Percentiles rank a stretch among this genome's conserved stretches.
Evolutionary conservation across 306 rosid genomes (phyloP).

Genomic region (Lathyrus aphaca): DNA sequence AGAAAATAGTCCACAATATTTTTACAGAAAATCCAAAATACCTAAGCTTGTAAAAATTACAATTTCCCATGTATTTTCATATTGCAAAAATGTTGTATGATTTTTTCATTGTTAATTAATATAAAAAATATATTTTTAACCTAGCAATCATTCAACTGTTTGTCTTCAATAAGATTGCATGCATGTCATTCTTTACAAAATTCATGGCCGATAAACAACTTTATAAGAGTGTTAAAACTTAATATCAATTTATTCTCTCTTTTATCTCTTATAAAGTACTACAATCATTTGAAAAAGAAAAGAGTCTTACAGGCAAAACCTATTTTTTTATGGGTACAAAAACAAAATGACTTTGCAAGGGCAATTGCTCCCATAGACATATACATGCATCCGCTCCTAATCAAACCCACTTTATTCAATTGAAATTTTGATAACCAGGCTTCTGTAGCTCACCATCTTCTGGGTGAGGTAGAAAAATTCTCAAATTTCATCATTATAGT

Average conservation of each 20-base stretch:
- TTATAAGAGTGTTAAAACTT: background rate
- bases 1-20: background rate
- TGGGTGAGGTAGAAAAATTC: constrained; percentile 2
- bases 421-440: background rate
- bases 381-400: background rate
- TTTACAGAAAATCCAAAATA: background rate
- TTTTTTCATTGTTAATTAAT: background rate
- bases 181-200: background rate
- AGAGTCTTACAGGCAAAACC: background rate
- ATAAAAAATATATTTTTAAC: background rate
- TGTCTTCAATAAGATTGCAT: background rate
- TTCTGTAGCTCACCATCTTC: background rate
- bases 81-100: background rate
- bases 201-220: background rate
- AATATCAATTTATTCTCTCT: background rate
- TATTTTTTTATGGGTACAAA: background rate
- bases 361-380: background rate
- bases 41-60: background rate
- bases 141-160: background rate
- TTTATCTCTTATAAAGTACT: background rate
- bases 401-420: background rate
- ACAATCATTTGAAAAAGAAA: background rate
- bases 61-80: background rate
- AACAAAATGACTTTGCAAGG: background rate
- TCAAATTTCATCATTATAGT: constrained; percentile 1